Base-by-base conservation (phyloP, 257 asterid species). In the Salvia rosmarinus region DNA sequence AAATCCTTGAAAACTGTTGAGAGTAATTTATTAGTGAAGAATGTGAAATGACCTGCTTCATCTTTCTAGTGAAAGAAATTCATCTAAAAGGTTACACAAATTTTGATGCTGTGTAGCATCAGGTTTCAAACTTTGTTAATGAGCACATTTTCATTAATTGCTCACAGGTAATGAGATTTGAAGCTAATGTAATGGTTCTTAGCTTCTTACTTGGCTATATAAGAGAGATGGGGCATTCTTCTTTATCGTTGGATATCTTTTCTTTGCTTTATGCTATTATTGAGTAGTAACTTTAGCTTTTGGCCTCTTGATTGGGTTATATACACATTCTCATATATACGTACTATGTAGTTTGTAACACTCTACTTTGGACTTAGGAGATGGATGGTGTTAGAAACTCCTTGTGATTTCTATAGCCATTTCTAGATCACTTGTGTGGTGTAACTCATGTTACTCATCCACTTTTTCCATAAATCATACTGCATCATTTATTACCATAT, bases 401-500 rank as follows among this genome's bases (percentile, higher is more conserved):
- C 13, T 4, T 20, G 60, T 37, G 2, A 59, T 40, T 35, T 16
- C 37, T 60, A 34, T 43, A 3, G 35, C 51, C 34, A 11, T 20
- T 63, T 73, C 13, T 35, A 42, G 16, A 51, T 42, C 30, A 44
- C 3, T 50, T 32, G 16, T 10, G 30, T 51, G 20, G 21, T 64
- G 30, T 47, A 42, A 68, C 47, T 16, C 19, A 20, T 44, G 43
- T 42, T n/a, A 61, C 32, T 37, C 11, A 28, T 23, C 55, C 16
- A 16, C 17, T 4, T 8, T 9, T 40, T 17, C 17, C 57, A 21
- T 28, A 20, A 16, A 34, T 37, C 32, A 2, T 49, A 28, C 43
- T 50, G 47, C 68, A 30, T 20, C 58, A 32, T 11, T 4, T 44
- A 10, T 68, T 56, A 71, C 20, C 67, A 12, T 71, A n/a, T 75